Conservation (phyloP, 495 filamentous ascomycete species). For the Chaetomium cochliodes region DNA sequence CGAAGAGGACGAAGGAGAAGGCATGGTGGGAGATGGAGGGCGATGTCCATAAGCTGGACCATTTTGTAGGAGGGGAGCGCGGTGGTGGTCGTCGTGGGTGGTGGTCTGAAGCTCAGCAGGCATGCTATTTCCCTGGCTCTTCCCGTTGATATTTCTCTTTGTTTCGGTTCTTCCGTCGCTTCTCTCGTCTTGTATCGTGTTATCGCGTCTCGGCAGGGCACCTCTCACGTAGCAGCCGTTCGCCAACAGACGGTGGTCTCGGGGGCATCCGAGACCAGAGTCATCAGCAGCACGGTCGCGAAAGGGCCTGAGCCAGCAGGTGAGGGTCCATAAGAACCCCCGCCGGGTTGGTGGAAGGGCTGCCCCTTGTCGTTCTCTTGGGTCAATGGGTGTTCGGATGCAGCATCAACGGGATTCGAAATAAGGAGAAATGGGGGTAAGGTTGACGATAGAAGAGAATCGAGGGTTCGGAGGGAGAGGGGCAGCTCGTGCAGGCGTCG, state of each 20-base stretch:
- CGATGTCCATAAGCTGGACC: slow-evolving; percentile 32
- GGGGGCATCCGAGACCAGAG: slow-evolving; percentile 42
- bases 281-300: slow-evolving; percentile 62
- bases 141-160: slow-evolving; percentile 1
- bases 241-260: slow-evolving; percentile 50
- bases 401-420: not conserved
- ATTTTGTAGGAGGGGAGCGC: slow-evolving; percentile 38
- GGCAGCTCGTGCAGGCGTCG: slow-evolving; percentile 14
- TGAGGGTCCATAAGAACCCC: slow-evolving; percentile 60
- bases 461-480: slow-evolving; percentile 1
- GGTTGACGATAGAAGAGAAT: slow-evolving; percentile 1
- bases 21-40: slow-evolving; percentile 47
- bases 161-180: slow-evolving; percentile 11
- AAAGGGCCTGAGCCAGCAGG: slow-evolving; percentile 53
- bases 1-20: slow-evolving; percentile 24
- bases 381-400: slow-evolving; percentile 1
- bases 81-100: slow-evolving; percentile 26
- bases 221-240: slow-evolving; percentile 27
- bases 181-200: slow-evolving; percentile 29
- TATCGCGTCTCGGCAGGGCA: slow-evolving; percentile 33
- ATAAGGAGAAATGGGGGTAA: slow-evolving; percentile 2
- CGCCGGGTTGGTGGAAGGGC: slow-evolving; percentile 20
- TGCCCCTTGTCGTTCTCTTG: slow-evolving; percentile 7
- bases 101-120: slow-evolving; percentile 45
- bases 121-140: slow-evolving; percentile 38